phyloP scores from a whole-genome alignment of 108 stramenopile species.

The Nannochloropsis gaditana region DNA sequence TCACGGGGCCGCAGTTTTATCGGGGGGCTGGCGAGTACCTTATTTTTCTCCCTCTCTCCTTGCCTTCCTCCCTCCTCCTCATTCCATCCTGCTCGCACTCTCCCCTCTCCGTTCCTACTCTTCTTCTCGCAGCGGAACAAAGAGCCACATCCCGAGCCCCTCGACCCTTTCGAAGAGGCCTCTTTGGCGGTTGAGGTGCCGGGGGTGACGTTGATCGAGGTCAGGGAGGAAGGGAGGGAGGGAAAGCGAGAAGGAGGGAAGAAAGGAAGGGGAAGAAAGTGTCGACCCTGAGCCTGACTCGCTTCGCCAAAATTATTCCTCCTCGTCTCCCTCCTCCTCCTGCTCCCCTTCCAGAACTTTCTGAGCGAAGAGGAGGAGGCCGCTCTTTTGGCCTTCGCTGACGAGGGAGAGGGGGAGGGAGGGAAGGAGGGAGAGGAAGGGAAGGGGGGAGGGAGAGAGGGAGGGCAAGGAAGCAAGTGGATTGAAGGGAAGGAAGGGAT shows the following conservation, averaged over 20 bases:
- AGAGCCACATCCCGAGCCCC: background rate
- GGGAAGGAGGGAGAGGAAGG: background rate
- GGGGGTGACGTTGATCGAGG: background rate
- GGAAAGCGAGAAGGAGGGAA: background rate
- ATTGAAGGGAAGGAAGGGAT: constrained; percentile 12
- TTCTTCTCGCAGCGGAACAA: background rate
- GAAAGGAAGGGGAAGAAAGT: background rate
- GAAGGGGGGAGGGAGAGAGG: background rate
- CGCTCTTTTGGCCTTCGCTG: background rate
- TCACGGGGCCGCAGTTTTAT: background rate
- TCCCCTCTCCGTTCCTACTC: background rate
- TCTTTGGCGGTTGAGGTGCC: background rate
- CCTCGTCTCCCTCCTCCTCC: background rate
- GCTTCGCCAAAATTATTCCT: background rate
- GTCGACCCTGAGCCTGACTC: background rate
- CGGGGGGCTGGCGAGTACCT: background rate
- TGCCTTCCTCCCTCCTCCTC: background rate
- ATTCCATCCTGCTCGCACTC: background rate
- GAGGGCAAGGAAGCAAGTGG: background rate
- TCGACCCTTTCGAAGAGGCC: background rate
- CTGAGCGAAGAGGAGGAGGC: background rate
- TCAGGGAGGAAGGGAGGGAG: background rate
- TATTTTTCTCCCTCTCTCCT: background rate
- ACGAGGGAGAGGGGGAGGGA: background rate
- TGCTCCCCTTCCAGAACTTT: background rate